Percentiles rank a stretch among this genome's conserved stretches.
Evolutionary conservation across 257 asterid genomes (phyloP).

Genomic region (Misopates orontium): DNA sequence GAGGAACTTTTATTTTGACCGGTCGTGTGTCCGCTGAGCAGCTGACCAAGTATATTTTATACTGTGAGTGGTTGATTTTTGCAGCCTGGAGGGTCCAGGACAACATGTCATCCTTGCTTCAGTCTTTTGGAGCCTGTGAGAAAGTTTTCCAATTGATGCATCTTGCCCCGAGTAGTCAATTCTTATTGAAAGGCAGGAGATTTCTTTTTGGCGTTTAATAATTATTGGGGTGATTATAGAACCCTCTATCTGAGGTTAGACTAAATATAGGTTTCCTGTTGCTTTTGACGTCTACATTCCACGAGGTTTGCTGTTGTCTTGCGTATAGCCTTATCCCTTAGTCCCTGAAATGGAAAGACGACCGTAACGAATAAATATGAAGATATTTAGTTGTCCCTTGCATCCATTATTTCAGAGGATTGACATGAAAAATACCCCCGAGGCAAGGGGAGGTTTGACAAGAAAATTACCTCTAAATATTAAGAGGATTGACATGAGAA

Average conservation of each 20-base stretch:
- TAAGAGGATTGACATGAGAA: neutral
- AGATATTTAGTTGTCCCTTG: neutral
- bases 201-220: constrained; percentile 5
- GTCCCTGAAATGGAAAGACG: neutral
- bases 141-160: constrained; percentile 56
- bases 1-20: constrained; percentile 46
- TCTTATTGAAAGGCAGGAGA: constrained; percentile 39
- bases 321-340: neutral
- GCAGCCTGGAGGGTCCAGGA: constrained; percentile 68
- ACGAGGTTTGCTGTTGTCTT: neutral
- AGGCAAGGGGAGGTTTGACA: neutral
- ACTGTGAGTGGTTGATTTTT: constrained; percentile 64
- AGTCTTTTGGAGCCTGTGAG: constrained; percentile 57
- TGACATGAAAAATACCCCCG: neutral
- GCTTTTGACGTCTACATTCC: neutral
- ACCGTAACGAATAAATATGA: neutral
- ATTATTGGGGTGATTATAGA: neutral
- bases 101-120: constrained; percentile 50
- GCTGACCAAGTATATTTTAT: constrained; percentile 51
- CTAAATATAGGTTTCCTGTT: neutral
- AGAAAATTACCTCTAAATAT: neutral
- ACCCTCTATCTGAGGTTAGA: neutral
- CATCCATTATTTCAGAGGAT: neutral
- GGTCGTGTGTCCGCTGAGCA: constrained; percentile 52
- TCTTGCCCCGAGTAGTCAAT: constrained; percentile 40